These are phyloP conservation scores for Cyclotella atomus DNA, from an alignment of 108 stramenopile species.

Conservation along the genomic window DNA sequence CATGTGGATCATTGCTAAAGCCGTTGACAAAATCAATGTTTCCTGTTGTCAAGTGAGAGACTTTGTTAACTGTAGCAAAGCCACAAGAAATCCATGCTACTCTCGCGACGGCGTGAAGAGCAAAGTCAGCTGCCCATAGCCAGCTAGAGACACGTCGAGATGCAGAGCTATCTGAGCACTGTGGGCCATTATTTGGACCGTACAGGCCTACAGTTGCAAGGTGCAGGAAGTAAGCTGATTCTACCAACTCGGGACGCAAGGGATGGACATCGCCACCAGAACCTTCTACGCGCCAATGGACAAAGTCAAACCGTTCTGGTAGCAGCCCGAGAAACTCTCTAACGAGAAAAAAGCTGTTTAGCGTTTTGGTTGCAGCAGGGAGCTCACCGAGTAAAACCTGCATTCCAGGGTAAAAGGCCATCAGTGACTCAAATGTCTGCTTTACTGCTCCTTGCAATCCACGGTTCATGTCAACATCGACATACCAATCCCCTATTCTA, in stretches of 20 bases:
- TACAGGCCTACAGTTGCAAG: slow-evolving; percentile 66
- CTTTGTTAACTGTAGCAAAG: slow-evolving; percentile 62
- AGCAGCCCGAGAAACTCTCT: slow-evolving; percentile 80
- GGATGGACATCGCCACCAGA: slow-evolving; percentile 64
- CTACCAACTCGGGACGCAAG: slow-evolving; percentile 92
- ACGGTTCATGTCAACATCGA: slow-evolving; percentile 81
- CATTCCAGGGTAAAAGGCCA: slow-evolving; percentile 96
- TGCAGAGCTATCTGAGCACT: slow-evolving; percentile 15
- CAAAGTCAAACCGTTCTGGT: slow-evolving; percentile 89
- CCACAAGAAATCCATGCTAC: slow-evolving; percentile 60
- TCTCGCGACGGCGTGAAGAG: slow-evolving; percentile 49
- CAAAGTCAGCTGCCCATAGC: slow-evolving; percentile 81
- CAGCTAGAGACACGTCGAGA: slow-evolving; percentile 58
- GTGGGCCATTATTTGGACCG: slow-evolving; percentile 38
- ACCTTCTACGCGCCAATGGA: slow-evolving; percentile 68
- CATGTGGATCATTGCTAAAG: slow-evolving; percentile 16
- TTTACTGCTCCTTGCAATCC: slow-evolving; percentile 52
- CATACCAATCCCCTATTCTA: slow-evolving; percentile 91
- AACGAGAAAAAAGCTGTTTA: slow-evolving; percentile 84
- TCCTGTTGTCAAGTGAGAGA: slow-evolving; percentile 62
- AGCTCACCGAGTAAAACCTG: slow-evolving; percentile 88
- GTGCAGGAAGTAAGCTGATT: slow-evolving; percentile 87
- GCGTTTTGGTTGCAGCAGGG: slow-evolving; percentile 69
- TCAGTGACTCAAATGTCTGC: slow-evolving; percentile 85
- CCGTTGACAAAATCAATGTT: slow-evolving; percentile 27